These are phyloP conservation scores for Rutstroemia sp. DNA, from an alignment of 2,329 filamentous ascomycete species.

Conservation along the genomic window DNA sequence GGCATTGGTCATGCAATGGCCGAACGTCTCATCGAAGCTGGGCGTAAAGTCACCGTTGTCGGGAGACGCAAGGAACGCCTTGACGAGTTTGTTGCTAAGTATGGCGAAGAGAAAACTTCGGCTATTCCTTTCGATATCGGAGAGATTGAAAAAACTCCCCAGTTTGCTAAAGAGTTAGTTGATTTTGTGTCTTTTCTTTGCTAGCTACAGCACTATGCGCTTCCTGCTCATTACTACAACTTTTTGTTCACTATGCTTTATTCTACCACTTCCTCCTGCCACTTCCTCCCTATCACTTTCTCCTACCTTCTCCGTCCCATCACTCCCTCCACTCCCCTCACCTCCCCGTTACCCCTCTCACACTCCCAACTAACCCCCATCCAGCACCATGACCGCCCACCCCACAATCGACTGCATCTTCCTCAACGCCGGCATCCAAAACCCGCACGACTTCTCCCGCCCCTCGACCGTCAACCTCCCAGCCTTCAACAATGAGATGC, in stretches of 20 bases:
- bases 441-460: constrained; percentile 18
- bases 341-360: no score
- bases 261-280: no score
- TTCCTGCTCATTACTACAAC: no score
- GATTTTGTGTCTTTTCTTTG: no score
- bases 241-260: no score
- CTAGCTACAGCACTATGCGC: no score
- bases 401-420: constrained; percentile 27
- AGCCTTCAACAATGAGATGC: neutral
- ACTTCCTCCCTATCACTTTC: no score
- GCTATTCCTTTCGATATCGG: constrained; percentile 6
- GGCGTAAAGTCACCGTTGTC: constrained; percentile 44
- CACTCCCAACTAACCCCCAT: no score
- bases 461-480: constrained; percentile 13
- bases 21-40: constrained; percentile 36
- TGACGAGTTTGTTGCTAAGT: constrained; percentile 25
- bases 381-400: neutral
- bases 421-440: constrained; percentile 28
- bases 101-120: neutral
- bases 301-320: no score
- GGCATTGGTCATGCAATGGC: constrained; percentile 43
- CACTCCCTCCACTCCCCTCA: no score
- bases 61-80: constrained; percentile 45
- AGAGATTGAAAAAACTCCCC: neutral
- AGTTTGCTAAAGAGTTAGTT: neutral